Percentiles rank a stretch among this genome's conserved stretches.
These are phyloP conservation scores for Dioscorea zingiberensis DNA, from an alignment of 106 monocot genomes.

Conservation along the genomic window DNA sequence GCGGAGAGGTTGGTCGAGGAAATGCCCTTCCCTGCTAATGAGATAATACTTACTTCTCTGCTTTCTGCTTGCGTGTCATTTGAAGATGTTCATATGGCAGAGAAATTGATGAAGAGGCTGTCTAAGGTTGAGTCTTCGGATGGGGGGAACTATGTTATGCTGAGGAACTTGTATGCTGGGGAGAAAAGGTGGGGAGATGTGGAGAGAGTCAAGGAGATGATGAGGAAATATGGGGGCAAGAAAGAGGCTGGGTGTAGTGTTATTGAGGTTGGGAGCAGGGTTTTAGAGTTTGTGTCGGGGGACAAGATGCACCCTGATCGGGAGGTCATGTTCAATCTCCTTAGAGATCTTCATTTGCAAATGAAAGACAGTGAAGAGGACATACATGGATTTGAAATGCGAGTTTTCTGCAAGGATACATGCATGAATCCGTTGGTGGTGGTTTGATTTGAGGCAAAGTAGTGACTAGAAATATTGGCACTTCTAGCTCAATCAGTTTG, in stretches of 20 bases:
- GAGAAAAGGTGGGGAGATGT: conserved; percentile 45
- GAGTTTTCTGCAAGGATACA: not conserved
- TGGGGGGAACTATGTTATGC: conserved; percentile 53
- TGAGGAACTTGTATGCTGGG: conserved; percentile 65
- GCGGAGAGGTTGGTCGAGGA: conserved; percentile 35
- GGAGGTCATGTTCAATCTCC: conserved; percentile 14
- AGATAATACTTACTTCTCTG: conserved; percentile 41
- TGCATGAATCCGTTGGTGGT: not conserved
- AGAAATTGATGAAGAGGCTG: conserved; percentile 33
- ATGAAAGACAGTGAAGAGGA: conserved; percentile 15
- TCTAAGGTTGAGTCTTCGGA: conserved; percentile 31
- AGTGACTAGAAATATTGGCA: conserved; percentile 5
- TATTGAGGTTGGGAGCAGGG: conserved; percentile 30
- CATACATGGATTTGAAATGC: not conserved
- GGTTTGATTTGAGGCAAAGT: not conserved
- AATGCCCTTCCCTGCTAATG: conserved; percentile 33
- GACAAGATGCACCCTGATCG: conserved; percentile 26
- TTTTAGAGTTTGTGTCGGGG: conserved; percentile 45
- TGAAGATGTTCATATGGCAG: conserved; percentile 30
- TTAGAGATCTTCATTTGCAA: conserved; percentile 18
- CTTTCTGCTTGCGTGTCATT: conserved; percentile 24
- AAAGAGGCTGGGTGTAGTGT: conserved; percentile 52
- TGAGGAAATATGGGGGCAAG: conserved; percentile 34
- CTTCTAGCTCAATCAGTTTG: conserved; percentile 6
- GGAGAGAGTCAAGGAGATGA: conserved; percentile 23